phyloP scores from a whole-genome alignment of 2,329 filamentous ascomycete species.

The Diaporthe citriasiana region DNA sequence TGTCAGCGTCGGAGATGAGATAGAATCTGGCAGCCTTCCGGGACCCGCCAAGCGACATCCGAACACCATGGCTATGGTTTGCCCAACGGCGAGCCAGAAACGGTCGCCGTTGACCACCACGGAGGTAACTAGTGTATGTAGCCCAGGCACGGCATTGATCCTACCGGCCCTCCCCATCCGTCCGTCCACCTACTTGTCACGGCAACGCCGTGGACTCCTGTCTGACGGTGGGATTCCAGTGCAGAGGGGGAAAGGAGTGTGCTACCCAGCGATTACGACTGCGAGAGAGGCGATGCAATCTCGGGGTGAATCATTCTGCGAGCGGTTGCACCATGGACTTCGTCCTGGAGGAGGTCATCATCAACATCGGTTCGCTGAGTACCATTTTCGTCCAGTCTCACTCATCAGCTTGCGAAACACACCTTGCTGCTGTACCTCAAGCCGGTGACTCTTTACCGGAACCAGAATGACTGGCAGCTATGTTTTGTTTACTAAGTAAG shows the following conservation, averaged over 20 bases:
- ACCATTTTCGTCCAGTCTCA: constrained; percentile 1
- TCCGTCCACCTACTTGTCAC: not conserved
- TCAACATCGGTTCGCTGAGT: not conserved
- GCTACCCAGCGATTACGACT: not conserved
- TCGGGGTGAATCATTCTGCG: not conserved
- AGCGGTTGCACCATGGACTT: not conserved
- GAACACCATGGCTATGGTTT: constrained; percentile 3
- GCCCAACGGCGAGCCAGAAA: constrained; percentile 23
- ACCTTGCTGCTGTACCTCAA: not conserved
- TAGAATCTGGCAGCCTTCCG: not conserved
- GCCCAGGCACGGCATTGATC: not conserved
- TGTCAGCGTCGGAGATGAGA: constrained; percentile 20
- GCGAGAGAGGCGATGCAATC: not conserved
- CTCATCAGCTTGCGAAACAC: not conserved
- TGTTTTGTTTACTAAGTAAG: not conserved
- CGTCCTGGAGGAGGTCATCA: not conserved
- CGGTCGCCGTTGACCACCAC: not conserved
- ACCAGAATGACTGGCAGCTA: not conserved
- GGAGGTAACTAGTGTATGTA: not conserved
- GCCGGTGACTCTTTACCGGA: constrained; percentile 9
- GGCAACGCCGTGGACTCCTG: not conserved
- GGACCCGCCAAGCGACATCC: constrained; percentile 26
- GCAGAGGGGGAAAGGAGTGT: not conserved
- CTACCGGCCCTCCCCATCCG: not conserved
- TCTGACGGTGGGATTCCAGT: not conserved